Base-by-base conservation (phyloP, 768 basidiomycete genomes). In the Chiua virens region DNA sequence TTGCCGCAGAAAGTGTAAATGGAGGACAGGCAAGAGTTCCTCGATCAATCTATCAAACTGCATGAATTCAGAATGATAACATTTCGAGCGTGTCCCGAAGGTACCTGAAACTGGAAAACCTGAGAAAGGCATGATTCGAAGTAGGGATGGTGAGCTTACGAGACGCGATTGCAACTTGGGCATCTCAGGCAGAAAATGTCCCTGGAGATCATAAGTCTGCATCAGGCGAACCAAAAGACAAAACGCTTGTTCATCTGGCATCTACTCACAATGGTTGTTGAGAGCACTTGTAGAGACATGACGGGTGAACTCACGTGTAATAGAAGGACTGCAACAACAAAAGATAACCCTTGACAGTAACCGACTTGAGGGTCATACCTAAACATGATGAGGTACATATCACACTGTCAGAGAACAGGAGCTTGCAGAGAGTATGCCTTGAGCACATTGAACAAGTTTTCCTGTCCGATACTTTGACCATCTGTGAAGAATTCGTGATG, bases 211-310 rank as follows among this genome's bases (percentile, higher is more conserved):
- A 65, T 99, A 98, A 1, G 95, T 89, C 53, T 97, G 79, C 97
- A 98, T 98, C 15, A 99, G 71, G 47, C 97, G 79, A 25, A 98
- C 94, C 10, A 98, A 79, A 11, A 98, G 81, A 56, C 89, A 96
- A 69, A 99, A 99, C 0, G 96, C 96, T 71, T 98, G 96, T 73
- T 99, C 97, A 55, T 98, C 97, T 21, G 97, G 97, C 97, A 99
- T 99, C 96, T 98, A 54, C 15, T 34, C 23, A 21, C 18, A 41
- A 28, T 37, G n/a, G 15, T 49, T 3, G 5, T 25, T 17, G 7
- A 18, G 14, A 22, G 3, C 37, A 20, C 21, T 43, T 46, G 40
- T 11, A 10, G 22, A n/a, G 15, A 43, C 17, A 23, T 37, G 36
- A 2, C 30, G 14, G 11, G 15, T 18, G 42, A 30, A 61, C 81